Evolutionary conservation across 352 stramenopile species (phyloP), one percentile per base, ranked within the genome.

Genomic region (Phytophthora multivora): DNA sequence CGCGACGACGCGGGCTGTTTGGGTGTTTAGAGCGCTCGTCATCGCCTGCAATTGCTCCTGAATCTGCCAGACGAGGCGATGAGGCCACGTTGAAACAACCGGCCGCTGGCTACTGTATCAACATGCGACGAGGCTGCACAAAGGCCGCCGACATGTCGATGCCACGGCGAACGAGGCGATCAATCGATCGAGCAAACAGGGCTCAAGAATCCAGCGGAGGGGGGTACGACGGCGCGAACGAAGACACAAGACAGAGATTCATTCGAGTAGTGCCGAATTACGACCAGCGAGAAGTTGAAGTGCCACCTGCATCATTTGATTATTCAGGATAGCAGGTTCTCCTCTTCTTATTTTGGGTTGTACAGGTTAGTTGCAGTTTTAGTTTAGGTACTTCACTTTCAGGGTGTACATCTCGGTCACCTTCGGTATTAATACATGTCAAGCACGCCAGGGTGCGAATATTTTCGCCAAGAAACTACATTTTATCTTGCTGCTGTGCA

Each of bases 201-300:
- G 15, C 49, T 54, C 15, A 4, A 33, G n/a, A 40, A 40, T 60
- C 41, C 53, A 53, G 53, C 36, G 5, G 28, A 28, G 43, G 18
- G 5, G 18, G n/a, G 28, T 23, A 11, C 30, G 56, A 40, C 49
- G 58, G 19, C 58, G 58, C 50, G 50, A 53, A 54, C 16, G 50
- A 50, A 36, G 12, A 10, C 31, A 30, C n/a, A 50, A 36, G 12
- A 10, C 31, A 30, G 21, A 16, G 39, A 31, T 31, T 8, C 40
- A 36, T 38, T 12, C n/a, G 5, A 45, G 12, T 25, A 2, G 26
- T 35, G 4, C 33, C 28, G 8, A 51, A 40, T 47, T 71, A 50
- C 62, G 63, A 66, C 56, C 43, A 66, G 36, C 56, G 63, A 54
- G 30, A 66, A 66, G 63, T 58, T 71, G 56, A 62, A 71, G 63